Evolutionary conservation across 164 flowering plant species (phyloP).

Genomic region (Macadamia tetraphylla): DNA sequence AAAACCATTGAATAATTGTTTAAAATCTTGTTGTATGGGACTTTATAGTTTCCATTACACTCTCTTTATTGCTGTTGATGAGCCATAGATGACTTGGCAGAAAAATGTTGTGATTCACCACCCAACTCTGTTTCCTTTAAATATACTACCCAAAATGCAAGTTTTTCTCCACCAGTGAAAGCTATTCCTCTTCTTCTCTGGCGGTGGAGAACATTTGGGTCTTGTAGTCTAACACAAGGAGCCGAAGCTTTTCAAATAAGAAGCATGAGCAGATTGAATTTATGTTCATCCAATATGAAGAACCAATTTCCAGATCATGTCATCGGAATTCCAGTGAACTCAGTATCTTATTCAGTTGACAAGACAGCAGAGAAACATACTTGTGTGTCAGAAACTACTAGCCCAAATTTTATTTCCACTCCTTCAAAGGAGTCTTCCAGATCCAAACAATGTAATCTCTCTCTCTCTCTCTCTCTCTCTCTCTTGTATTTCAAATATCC

Average conservation of each 20-base stretch:
- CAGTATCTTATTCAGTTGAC: not conserved
- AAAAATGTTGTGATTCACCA: slow-evolving; percentile 11
- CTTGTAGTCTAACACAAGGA: not conserved
- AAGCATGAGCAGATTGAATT: not conserved
- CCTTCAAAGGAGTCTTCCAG: not conserved
- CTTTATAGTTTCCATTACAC: not conserved
- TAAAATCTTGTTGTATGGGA: too few species aligned
- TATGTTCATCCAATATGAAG: slow-evolving; percentile 1
- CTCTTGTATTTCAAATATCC: not conserved
- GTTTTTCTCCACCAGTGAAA: not conserved
- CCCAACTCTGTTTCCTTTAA: slow-evolving; percentile 6
- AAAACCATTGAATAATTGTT: too few species aligned
- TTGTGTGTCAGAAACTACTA: not conserved
- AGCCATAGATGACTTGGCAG: slow-evolving; percentile 15
- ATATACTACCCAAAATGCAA: not conserved
- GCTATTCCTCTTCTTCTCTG: not conserved
- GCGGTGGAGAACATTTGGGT: not conserved
- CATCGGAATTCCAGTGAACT: not conserved
- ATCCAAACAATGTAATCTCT: not conserved
- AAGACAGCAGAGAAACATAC: not conserved
- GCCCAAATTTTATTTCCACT: not conserved
- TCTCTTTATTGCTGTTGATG: slow-evolving; percentile 7
- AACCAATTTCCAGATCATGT: slow-evolving; percentile 1
- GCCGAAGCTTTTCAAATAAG: not conserved
- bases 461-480: not conserved